Evolutionary conservation across 345 rosid genomes (phyloP).

Genomic region (Linum lewisii): DNA sequence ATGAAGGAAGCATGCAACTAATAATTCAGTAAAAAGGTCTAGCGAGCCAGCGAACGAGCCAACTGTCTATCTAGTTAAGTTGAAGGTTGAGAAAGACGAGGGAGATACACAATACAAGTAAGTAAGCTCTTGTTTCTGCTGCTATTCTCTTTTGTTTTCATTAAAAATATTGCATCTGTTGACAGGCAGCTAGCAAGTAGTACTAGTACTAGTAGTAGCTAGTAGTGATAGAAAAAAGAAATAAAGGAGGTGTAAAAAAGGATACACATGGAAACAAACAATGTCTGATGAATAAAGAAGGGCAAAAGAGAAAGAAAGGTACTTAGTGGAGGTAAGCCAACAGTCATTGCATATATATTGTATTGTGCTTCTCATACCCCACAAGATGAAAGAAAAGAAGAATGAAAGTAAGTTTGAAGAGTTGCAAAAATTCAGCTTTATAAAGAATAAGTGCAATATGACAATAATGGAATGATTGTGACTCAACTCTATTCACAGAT

Average conservation of each 20-base stretch:
- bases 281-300: neutral
- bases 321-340: slow-evolving; percentile 19
- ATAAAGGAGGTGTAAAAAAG: neutral
- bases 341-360: slow-evolving; percentile 5
- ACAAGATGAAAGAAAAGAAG: slow-evolving; percentile 10
- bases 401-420: slow-evolving; percentile 12
- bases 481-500: slow-evolving; percentile 25
- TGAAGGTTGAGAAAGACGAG: neutral
- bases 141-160: neutral
- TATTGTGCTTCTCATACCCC: slow-evolving; percentile 24
- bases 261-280: too few relatives aligned
- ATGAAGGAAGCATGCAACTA: too few relatives aligned
- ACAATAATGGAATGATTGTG: slow-evolving; percentile 22
- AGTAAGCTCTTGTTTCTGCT: too few relatives aligned
- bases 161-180: neutral
- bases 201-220: too few relatives aligned
- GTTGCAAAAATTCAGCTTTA: slow-evolving; percentile 31
- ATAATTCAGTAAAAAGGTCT: too few relatives aligned
- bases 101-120: neutral
- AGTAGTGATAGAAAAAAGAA: neutral
- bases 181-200: neutral
- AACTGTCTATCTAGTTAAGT: too few relatives aligned
- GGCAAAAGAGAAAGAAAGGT: slow-evolving; percentile 21
- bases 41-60: too few relatives aligned
- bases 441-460: slow-evolving; percentile 33